A percentile compares a stretch with the other conserved stretches of the same genome.
Evolutionary conservation across 192 early-diverging fungal species (phyloP).

Genomic region (Coemansia sp.): DNA sequence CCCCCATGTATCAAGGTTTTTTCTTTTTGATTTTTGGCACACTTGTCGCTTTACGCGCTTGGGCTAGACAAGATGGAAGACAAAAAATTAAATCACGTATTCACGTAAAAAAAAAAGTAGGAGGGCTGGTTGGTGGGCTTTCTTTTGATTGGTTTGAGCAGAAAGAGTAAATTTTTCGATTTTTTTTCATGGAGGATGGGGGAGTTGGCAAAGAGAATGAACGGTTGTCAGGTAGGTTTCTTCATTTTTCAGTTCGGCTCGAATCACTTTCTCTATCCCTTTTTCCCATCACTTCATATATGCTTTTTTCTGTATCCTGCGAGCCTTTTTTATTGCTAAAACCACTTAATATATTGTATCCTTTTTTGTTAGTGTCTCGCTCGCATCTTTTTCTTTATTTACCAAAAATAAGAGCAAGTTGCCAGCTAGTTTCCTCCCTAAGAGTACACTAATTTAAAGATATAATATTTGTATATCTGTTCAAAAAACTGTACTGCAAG

Average conservation of each 20-base stretch:
- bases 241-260: conserved; percentile 13
- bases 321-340: not conserved
- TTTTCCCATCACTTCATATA: conserved; percentile 1
- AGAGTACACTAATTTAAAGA: not conserved
- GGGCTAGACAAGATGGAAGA: not conserved
- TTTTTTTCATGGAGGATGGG: not conserved
- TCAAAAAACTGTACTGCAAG: too few relatives aligned
- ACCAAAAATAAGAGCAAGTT: not conserved
- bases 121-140: not conserved
- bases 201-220: not conserved
- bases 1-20: too few relatives aligned
- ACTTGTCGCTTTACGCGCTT: not conserved
- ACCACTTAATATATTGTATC: not conserved
- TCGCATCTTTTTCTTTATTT: not conserved
- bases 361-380: conserved; percentile 3
- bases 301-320: not conserved
- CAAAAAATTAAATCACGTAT: not conserved
- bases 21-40: not conserved
- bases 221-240: not conserved
- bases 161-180: conserved; percentile 1
- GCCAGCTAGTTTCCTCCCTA: too few relatives aligned
- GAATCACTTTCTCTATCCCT: conserved; percentile 7
- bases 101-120: not conserved
- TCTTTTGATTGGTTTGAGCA: not conserved
- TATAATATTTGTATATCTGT: too few relatives aligned